Evolutionary conservation across 352 stramenopile species (phyloP), one percentile per base, ranked within the genome.

Genomic region (Phytophthora aleatoria): DNA sequence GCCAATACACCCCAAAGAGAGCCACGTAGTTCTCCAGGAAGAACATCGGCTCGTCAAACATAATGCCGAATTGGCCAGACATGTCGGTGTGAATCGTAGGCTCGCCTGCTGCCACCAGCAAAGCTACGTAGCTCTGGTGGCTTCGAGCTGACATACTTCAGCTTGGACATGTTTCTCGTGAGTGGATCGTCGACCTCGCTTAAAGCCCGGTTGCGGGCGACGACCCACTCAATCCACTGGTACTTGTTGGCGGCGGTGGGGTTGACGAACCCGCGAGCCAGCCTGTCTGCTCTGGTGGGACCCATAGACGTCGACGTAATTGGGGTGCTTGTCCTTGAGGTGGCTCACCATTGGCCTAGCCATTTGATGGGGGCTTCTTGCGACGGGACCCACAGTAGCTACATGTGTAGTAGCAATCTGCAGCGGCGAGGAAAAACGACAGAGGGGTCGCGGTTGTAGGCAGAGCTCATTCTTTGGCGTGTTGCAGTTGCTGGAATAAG

Each of bases 301-400:
- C 7, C 30, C 31, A 20, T 31, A 43, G 13, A 44, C 48, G 3
- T 15, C 6, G 8, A 42, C 7, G 31, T 54, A 44, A 5, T 0
- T 6, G 1, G 48, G 48, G 28, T 54, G 48, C 30, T 44, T 54
- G 48, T 54, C 48, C 15, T 54, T 54, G n/a, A 54, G 28, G 16
- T 54, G 48, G 30, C 48, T 31, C 3, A 54, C 33, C 48, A 54
- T 20, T 20, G 20, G 20, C 20, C 20, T 20, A 20, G 20, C 20
- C 20, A 20, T 20, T 20, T 20, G 20, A 20, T 20, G 20, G 20
- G 20, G 1, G 20, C 20, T 20, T 20, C 20, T 20, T 20, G 20
- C 20, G 20, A 20, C 20, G 20, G 20, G 20, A 20, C 20, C 20
- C 20, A 20, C 20, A 20, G 20, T 20, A 20, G 20, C 20, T 20